Evolutionary conservation across 108 stramenopile genomes (phyloP).

Genomic region (Pseudonitzschia pungens): DNA sequence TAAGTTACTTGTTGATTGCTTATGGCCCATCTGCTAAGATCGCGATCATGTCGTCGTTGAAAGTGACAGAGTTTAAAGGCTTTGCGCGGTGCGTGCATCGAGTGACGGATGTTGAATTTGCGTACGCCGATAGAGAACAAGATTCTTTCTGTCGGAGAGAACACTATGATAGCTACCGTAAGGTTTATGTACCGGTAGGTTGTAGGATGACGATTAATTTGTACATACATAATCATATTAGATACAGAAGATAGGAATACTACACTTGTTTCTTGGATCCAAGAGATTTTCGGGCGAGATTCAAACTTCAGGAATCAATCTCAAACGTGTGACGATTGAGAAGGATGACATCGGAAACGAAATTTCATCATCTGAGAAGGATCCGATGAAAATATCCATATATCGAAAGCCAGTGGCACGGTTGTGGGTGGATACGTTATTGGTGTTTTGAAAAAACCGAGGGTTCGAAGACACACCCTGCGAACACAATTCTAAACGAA

Average conservation of each 20-base stretch:
- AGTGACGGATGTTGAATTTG: conserved; percentile 10
- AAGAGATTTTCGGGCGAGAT: neutral
- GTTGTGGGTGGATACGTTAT: too few relatives aligned
- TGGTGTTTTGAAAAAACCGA: too few relatives aligned
- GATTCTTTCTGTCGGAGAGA: conserved; percentile 5
- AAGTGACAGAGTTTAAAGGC: neutral
- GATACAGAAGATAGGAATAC: neutral
- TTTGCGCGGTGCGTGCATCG: conserved; percentile 5
- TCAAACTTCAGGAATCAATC: conserved; percentile 1
- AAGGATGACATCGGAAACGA: neutral
- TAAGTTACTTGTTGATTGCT: neutral
- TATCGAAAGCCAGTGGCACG: too few relatives aligned
- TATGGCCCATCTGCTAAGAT: neutral
- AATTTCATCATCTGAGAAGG: neutral
- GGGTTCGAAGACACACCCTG: too few relatives aligned
- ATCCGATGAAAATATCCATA: too few relatives aligned
- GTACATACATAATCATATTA: neutral
- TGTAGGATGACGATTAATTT: neutral
- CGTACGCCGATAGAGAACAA: conserved; percentile 8
- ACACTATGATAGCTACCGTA: neutral
- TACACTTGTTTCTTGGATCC: neutral
- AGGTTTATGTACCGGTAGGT: too few relatives aligned
- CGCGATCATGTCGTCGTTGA: neutral
- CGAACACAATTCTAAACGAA: too few relatives aligned
- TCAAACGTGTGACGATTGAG: neutral